Base-by-base conservation (phyloP, 2,329 filamentous ascomycete genomes). In the Pseudocercospora crystallina region DNA sequence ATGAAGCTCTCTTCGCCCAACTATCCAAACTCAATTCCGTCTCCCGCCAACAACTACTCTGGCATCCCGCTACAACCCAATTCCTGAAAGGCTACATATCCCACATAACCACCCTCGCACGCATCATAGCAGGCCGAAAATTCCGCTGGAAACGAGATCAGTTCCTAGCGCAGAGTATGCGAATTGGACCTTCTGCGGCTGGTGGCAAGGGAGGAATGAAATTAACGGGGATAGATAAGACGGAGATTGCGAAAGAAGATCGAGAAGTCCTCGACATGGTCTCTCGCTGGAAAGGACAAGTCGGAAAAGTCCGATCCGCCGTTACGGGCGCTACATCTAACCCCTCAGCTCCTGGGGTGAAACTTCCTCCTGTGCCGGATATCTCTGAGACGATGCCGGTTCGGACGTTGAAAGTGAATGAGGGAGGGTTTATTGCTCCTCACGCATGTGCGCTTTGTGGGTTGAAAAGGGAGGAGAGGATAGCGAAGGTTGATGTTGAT, bases 91-190 rank as follows among this genome's bases (percentile, higher is more conserved):
- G 78, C 20, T 89, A 87, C 57, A 70, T 90, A 3, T 59, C 74
- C 75, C 51, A 89, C 5, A 81, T 80, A 0, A 78, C 77, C 2
- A 87, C 90, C 9, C 84, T 86, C 17, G 88, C 83, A n/a, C 86
- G 86, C 38, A 80, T 96, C 43, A 84, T 96, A 50, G 87, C 89
- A 1, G 92, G 91, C 9, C 85, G 92, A 51, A 90, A 89, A 63
- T 75, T 87, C 44, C 86, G 92, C 49, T 97, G 92, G 92, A 92
- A 95, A 67, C 82, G 92, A 47, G 92, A 97, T 70, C 86, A 83
- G 55, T 84, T 90, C 55, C 76, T 97, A 10, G 82, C 88, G 1
- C 90, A 96, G 69, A 85, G 86, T 64, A 96, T 95, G 88, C 84
- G 87, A 49, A 95, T 97, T 54, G 83, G 83, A 0, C 81, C 81